Evolutionary conservation across 768 basidiomycete species (phyloP), one percentile per base, ranked within the genome.

Genomic region (Lactarius sp.): DNA sequence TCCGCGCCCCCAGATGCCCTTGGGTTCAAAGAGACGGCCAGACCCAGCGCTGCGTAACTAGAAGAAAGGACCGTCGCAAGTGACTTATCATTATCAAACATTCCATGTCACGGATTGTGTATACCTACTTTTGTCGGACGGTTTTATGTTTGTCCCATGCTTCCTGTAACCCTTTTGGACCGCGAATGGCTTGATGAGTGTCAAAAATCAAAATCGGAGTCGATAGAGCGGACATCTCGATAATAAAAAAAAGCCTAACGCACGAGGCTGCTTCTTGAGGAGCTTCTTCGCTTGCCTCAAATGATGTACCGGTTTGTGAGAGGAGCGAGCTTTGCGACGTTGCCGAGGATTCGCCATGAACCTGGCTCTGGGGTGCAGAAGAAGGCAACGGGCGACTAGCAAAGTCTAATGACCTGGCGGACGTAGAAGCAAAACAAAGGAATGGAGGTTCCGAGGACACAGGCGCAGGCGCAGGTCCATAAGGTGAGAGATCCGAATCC

Each of bases 281-380:
- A 87, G 85, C 66, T 83, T 85, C 72, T 92, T 86, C 56, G 90
- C 86, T 70, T 86, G 81, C 53, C 78, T 81, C 13, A 91, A 87
- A 65, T 90, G 90, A 41, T 85, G 85, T 56, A 92, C 82, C 22
- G 87, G 76, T 67, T 78, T 85, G 73, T 92, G 81, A n/a, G 85
- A 84, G 31, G 94, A 94, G 49, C 88, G 85, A 22, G 82, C 74
- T 77, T 98, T 98, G 69, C 86, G 83, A 65, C 94, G 83, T 75
- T 98, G 96, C 60, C 95, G 85, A 68, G 95, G 95, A 74, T 97
- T 98, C 60, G 87, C 93, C 95, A 98, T 97, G 22, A 62, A 46
- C 41, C 64, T 44, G 47, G 53, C 22, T 67, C 39, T 33, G 56
- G 44, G 22, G 33, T 31, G 37, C n/a, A 27, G 12, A 44, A 27